Percentiles rank a stretch among this genome's conserved stretches.
phyloP scores from a whole-genome alignment of 257 asterid species.

The Fraxinus excelsior region DNA sequence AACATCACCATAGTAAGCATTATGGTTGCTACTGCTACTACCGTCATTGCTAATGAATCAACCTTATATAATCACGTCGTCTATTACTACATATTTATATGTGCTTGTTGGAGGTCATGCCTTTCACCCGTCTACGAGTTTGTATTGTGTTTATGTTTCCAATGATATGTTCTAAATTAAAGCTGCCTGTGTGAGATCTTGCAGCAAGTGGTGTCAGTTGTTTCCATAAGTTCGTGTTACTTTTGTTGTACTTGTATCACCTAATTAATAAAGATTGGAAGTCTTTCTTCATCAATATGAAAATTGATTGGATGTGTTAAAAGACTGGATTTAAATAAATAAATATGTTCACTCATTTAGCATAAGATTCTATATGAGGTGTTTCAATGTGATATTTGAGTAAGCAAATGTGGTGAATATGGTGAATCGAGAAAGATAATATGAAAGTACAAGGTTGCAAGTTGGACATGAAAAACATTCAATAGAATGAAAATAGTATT shows the following conservation, averaged over 20 bases:
- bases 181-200: not conserved
- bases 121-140: not conserved
- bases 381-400: no score
- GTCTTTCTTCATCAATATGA: not conserved
- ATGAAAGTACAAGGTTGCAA: no score
- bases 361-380: no score
- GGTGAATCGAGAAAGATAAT: no score
- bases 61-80: not conserved
- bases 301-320: not conserved
- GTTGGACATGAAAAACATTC: no score
- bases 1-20: not conserved
- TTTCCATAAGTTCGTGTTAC: not conserved
- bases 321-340: no score
- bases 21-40: slow-evolving; percentile 25
- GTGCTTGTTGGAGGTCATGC: no score
- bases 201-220: not conserved
- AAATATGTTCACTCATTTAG: no score
- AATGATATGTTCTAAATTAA: no score
- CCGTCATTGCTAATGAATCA: not conserved
- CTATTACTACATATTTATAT: not conserved
- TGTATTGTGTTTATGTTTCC: not conserved
- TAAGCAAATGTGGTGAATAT: no score
- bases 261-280: not conserved
- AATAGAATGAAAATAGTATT: no score
- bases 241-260: not conserved